Evolutionary conservation across 768 basidiomycete genomes (phyloP).

Genomic region (Tubosaeta sp.): DNA sequence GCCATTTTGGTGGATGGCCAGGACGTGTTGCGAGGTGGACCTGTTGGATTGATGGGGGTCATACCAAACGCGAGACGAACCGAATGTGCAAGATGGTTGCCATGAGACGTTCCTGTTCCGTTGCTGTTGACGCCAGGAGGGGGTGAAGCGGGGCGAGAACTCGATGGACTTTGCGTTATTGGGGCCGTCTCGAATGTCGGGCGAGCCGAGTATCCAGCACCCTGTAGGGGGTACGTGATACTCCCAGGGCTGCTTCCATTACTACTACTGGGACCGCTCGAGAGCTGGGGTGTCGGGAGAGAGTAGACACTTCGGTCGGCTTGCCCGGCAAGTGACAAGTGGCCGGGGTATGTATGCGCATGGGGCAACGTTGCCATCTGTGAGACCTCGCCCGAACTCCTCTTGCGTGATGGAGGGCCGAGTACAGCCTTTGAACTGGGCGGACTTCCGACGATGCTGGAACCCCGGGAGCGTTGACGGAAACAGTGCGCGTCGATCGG

Average conservation of each 20-base stretch:
- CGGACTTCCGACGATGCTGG: conserved; percentile 37
- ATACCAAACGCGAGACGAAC: conserved; percentile 88
- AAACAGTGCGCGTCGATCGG: conserved; percentile 30
- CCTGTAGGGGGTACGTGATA: conserved; percentile 37
- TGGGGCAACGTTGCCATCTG: conserved; percentile 26
- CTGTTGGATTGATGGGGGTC: conserved; percentile 64
- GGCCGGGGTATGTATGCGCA: conserved; percentile 32
- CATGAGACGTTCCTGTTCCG: conserved; percentile 29
- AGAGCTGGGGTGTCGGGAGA: conserved; percentile 57
- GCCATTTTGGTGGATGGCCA: conserved; percentile 30
- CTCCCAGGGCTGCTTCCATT: conserved; percentile 60
- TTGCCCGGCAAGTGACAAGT: conserved; percentile 26
- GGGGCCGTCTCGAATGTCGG: conserved; percentile 21
- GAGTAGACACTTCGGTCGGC: conserved; percentile 26
- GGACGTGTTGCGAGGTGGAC: conserved; percentile 35
- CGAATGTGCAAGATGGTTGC: conserved; percentile 75
- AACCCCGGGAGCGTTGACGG: conserved; percentile 23
- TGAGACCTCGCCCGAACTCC: conserved; percentile 30
- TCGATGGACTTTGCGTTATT: conserved; percentile 43
- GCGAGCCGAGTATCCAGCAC: conserved; percentile 12
- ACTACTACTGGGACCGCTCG: conserved; percentile 58
- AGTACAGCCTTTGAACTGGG: conserved; percentile 28
- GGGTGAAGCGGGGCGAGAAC: conserved; percentile 62
- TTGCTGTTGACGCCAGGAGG: conserved; percentile 33
- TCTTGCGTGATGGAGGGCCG: conserved; percentile 24